Evolutionary conservation across 2,329 filamentous ascomycete species (phyloP).

Genomic region (Neopestalotiopsis clavispora): DNA sequence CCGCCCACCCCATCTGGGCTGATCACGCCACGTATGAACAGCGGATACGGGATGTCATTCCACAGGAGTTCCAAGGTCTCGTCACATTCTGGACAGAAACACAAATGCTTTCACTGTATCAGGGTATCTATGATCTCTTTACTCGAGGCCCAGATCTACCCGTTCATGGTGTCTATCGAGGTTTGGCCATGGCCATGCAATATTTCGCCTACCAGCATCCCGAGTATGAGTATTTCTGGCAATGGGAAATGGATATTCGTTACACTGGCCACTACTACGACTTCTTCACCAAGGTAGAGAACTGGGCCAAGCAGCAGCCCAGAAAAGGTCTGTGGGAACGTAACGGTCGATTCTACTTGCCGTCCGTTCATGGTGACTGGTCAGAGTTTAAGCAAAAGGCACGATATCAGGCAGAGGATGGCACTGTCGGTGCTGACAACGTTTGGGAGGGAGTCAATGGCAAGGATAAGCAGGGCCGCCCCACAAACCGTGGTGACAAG

Average conservation of each 20-base stretch:
- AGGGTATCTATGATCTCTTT: slow-evolving; percentile 82
- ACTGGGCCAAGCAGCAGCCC: slow-evolving; percentile 75
- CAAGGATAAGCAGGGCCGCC: slow-evolving; percentile 38
- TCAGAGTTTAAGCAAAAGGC: slow-evolving; percentile 81
- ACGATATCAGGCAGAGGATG: slow-evolving; percentile 75
- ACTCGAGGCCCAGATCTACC: slow-evolving; percentile 69
- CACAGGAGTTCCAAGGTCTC: slow-evolving; percentile 86
- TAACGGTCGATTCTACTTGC: slow-evolving; percentile 78
- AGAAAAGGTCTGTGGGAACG: slow-evolving; percentile 84
- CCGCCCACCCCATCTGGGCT: slow-evolving; percentile 77
- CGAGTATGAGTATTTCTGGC: slow-evolving; percentile 91
- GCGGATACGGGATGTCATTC: slow-evolving; percentile 71
- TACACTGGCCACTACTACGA: slow-evolving; percentile 89
- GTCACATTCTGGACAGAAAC: slow-evolving; percentile 92
- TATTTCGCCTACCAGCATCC: slow-evolving; percentile 88
- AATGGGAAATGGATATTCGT: slow-evolving; percentile 93
- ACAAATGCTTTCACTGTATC: slow-evolving; percentile 90
- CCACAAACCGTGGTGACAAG: slow-evolving; percentile 52
- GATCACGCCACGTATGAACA: slow-evolving; percentile 71
- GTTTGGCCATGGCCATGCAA: slow-evolving; percentile 92
- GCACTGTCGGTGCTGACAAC: slow-evolving; percentile 68
- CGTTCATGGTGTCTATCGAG: slow-evolving; percentile 91
- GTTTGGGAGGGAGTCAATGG: slow-evolving; percentile 63
- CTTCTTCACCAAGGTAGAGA: slow-evolving; percentile 69
- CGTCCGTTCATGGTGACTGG: slow-evolving; percentile 77